Base-by-base conservation (phyloP, 176 grass and related monocot genomes). In the Bothriochloa decipiens region DNA sequence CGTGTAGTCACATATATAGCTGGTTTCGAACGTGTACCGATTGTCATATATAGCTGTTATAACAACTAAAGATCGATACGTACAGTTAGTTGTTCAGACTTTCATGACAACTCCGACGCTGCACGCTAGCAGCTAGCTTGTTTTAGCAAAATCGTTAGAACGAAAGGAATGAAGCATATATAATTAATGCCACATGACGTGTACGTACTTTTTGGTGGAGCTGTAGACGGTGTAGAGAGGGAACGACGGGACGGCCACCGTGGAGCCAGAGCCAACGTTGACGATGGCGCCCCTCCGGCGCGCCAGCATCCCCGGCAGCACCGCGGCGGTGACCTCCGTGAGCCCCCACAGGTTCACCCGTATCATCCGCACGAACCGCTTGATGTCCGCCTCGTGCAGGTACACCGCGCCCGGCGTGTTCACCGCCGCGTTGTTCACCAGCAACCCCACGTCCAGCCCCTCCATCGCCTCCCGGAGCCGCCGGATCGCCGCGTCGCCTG, bases 401-500 rank as follows among this genome's bases (percentile, higher is more conserved):
- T 60, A 94, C 32, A 70, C 40, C 4, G 89, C 84, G 29, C 72
- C 33, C 0, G 86, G 92, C 64, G 67, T 83, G 11, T 65, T 46
- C 25, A 91, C 49, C 1, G 83, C 92, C 18, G 92, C 92, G 77
- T 91, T 91, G 75, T 94, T 94, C 52, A 91, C 92, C 77, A 94
- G 55, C 50, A 94, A 0, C 16, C 86, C 89, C 6, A 94, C 89
- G 70, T 94, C 89, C 16, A 87, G 45, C 58, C 76, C 89, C 2
- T 33, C 37, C 27, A 91, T 74, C 1, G 29, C 70, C 52, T 65
- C 63, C 69, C 18, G 11, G 4, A 93, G 63, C 16, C 71, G 80
- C 11, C 49, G 13, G 36, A 80, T 46, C 32, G 41, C 82, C 23
- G 29, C 53, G 33, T 86, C 75, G 0, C 75, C 74, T 84, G 36